Evolutionary conservation across 176 grass and related monocot species (phyloP).

Genomic region (Puccinellia tenuiflora): DNA sequence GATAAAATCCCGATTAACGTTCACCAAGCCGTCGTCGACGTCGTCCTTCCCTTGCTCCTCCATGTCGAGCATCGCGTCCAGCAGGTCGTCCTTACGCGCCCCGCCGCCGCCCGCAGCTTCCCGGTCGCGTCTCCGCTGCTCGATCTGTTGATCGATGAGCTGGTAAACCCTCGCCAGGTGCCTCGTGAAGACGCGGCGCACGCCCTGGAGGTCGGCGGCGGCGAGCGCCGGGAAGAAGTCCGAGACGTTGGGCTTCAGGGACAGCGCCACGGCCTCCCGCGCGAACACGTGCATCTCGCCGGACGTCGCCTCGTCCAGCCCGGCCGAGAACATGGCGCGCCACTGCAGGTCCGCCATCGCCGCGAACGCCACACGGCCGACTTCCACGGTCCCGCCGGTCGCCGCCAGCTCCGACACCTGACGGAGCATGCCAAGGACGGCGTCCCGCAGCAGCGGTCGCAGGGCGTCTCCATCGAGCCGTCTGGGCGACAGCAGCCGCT

Average conservation of each 20-base stretch:
- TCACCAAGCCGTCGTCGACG: not conserved
- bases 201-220: conserved; percentile 37
- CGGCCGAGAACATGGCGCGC: conserved; percentile 35
- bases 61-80: conserved; percentile 38
- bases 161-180: not conserved
- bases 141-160: conserved; percentile 44
- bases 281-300: not conserved
- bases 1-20: not conserved
- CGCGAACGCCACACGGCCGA: conserved; percentile 28
- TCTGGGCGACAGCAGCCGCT: not conserved
- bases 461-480: not conserved
- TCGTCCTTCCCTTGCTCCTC: not conserved
- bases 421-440: not conserved
- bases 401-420: not conserved
- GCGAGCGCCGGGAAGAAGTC: conserved; percentile 49
- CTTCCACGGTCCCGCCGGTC: not conserved
- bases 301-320: not conserved
- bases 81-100: not conserved
- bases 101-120: not conserved
- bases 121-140: not conserved
- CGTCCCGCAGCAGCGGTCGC: not conserved
- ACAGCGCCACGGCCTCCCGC: not conserved
- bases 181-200: not conserved
- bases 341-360: conserved; percentile 24
- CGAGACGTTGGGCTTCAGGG: conserved; percentile 28